These are phyloP conservation scores for Vigna mungo DNA, from an alignment of 306 rosid species.

Conservation along the genomic window DNA sequence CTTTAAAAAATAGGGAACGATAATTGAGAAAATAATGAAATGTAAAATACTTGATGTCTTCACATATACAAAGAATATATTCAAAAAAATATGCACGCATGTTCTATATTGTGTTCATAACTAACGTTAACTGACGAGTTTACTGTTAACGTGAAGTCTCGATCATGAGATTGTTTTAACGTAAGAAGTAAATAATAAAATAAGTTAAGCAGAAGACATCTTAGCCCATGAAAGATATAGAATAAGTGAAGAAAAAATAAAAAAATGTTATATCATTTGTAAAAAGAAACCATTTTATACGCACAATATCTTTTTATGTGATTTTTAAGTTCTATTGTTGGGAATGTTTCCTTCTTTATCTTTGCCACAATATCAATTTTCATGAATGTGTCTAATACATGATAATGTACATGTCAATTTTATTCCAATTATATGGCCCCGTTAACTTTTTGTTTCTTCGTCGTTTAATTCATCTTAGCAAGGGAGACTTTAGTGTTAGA, in stretches of 20 bases:
- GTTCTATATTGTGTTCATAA: constrained; percentile 38
- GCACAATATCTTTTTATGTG: not conserved
- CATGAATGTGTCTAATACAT: not conserved
- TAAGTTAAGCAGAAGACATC: constrained; percentile 19
- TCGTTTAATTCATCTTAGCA: not conserved
- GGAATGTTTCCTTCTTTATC: constrained; percentile 5
- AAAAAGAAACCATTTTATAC: not conserved
- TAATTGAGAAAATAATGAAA: not conserved
- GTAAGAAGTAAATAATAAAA: constrained; percentile 47
- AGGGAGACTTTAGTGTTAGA: not conserved
- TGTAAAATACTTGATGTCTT: constrained; percentile 9
- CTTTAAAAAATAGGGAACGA: too few species aligned
- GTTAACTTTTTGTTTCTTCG: not conserved
- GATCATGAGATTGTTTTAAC: constrained; percentile 33
- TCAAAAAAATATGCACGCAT: constrained; percentile 3
- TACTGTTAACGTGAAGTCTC: constrained; percentile 3
- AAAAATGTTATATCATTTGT: not conserved
- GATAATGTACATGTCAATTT: not conserved
- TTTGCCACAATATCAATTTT: not conserved
- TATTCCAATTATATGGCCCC: not conserved
- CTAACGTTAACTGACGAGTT: constrained; percentile 27
- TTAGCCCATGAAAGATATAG: not conserved
- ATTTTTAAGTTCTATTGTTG: constrained; percentile 22
- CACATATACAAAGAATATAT: constrained; percentile 48
- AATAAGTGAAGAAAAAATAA: not conserved